Base-by-base conservation (phyloP, 2,329 filamentous ascomycete genomes). In the Colletotrichum simmondsii region DNA sequence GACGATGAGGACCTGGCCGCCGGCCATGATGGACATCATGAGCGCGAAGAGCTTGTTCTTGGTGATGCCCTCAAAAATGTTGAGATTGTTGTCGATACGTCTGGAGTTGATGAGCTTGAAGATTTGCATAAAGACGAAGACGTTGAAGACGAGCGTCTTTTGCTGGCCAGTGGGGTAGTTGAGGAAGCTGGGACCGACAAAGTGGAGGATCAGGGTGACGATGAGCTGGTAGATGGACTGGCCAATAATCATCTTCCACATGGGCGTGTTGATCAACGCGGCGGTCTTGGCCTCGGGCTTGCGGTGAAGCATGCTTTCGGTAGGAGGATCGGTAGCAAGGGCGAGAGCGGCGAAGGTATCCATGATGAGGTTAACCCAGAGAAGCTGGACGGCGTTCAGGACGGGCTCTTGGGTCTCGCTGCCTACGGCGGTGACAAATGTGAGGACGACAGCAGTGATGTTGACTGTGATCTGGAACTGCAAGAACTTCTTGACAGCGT, bases 181-280 rank as follows among this genome's bases (percentile, higher is more conserved):
- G 61, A 93, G 91, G 76, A 94, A 74, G 2, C 63, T 63, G 5
- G 71, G 76, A 3, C 76, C 76, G 7, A 59, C 94, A 1, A 90
- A 91, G 82, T 94, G 94, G 86, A 94, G 93, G 19, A 94, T 89
- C 42, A 94, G 89, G 0, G 92, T 82, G 28, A 95, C 89, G 2
- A 87, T 87, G 0, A 96, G 88, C 80, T 97, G 93, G 80, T 93
- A 95, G 74, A 95, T 90, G 8, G 92, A 89, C 80, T 97, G 93
- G 0, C 93, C 94, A 66, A 95, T 89, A 72, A 97, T 95, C 93
- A 95, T 97, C 85, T 97, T 97, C 92, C 93, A 94, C 94, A 96
- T 96, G 53, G 90, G 92, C 57, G 92, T 84, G 3, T 89, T 94
- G 76, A 96, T 94, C 6, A 96, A 86, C 1, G 92, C 88, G 7